Percentiles rank a stretch among this genome's conserved stretches.
Evolutionary conservation across 1,284 basidiomycete species (phyloP).

Genomic region (Sporisorium sorghi): DNA sequence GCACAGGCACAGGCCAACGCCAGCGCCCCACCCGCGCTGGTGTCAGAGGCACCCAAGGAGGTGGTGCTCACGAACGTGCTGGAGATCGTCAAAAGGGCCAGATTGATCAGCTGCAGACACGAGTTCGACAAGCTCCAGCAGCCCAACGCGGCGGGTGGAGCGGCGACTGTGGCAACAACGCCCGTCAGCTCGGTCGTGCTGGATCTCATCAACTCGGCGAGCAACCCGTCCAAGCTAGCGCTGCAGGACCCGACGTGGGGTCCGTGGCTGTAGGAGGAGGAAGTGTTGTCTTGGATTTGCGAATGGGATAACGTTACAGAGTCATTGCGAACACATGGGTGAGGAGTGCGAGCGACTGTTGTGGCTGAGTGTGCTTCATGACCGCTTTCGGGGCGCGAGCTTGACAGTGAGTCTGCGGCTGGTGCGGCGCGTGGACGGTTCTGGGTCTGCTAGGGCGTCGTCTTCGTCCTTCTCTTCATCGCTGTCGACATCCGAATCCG

Average conservation of each 20-base stretch:
- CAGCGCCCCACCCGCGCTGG: constrained; percentile 3
- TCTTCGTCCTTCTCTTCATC: background rate
- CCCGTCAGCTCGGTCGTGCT: constrained; percentile 79
- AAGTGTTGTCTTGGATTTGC: background rate
- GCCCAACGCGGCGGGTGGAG: background rate
- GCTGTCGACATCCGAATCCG: constrained; percentile 11
- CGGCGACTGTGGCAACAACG: constrained; percentile 1
- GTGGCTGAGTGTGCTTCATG: background rate
- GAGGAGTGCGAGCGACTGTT: background rate
- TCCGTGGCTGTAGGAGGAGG: constrained; percentile 35
- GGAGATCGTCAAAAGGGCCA: constrained; percentile 84
- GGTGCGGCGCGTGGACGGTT: constrained; percentile 5
- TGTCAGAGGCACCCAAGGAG: constrained; percentile 72
- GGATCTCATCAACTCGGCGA: constrained; percentile 79
- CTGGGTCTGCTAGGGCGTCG: background rate
- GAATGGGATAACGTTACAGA: background rate
- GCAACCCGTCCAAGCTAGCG: constrained; percentile 72
- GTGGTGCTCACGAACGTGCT: constrained; percentile 82
- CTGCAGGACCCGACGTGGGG: constrained; percentile 70
- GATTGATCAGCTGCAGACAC: constrained; percentile 83
- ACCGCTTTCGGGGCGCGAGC: constrained; percentile 14
- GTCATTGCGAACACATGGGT: background rate
- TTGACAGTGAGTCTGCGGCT: constrained; percentile 29
- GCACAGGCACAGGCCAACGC: constrained; percentile 19
- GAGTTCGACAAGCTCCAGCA: constrained; percentile 76